Evolutionary conservation across 1,139 yeast genomes (phyloP).

Genomic region (Kodamaea alishanica): DNA sequence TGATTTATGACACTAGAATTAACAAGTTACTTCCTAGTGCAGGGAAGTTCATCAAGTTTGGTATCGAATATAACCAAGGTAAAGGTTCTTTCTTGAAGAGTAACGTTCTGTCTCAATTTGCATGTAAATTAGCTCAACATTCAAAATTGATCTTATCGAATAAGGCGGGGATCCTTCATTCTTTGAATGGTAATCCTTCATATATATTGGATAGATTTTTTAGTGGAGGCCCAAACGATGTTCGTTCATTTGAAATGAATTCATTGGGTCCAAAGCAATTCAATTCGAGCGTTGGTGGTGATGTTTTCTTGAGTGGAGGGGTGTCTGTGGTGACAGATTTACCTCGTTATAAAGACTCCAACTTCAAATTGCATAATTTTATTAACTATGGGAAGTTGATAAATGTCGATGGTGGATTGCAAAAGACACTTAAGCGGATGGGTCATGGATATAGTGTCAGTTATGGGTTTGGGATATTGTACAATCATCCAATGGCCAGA

Average conservation of each 20-base stretch:
- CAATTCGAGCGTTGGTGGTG: slow-evolving; percentile 71
- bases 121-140: slow-evolving; percentile 18
- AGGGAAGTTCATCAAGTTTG: slow-evolving; percentile 54
- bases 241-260: slow-evolving; percentile 69
- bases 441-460: slow-evolving; percentile 46
- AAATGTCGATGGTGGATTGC: slow-evolving; percentile 26
- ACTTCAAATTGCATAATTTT: slow-evolving; percentile 67
- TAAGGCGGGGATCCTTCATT: slow-evolving; percentile 51
- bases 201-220: slow-evolving; percentile 61
- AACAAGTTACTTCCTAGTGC: slow-evolving; percentile 50
- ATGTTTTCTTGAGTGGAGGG: slow-evolving; percentile 69
- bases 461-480: slow-evolving; percentile 72
- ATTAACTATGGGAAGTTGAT: slow-evolving; percentile 71
- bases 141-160: slow-evolving; percentile 35
- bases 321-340: slow-evolving; percentile 60
- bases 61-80: slow-evolving; percentile 51
- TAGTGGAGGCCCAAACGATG: slow-evolving; percentile 77
- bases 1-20: slow-evolving; percentile 57
- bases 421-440: slow-evolving; percentile 24
- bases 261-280: slow-evolving; percentile 84
- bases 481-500: slow-evolving; percentile 85
- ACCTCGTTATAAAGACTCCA: slow-evolving; percentile 60
- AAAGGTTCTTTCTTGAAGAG: slow-evolving; percentile 39
- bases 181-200: slow-evolving; percentile 28
- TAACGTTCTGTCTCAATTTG: slow-evolving; percentile 46